Base-by-base conservation (phyloP, 1,284 basidiomycete species). In the Phlebopus sp. region DNA sequence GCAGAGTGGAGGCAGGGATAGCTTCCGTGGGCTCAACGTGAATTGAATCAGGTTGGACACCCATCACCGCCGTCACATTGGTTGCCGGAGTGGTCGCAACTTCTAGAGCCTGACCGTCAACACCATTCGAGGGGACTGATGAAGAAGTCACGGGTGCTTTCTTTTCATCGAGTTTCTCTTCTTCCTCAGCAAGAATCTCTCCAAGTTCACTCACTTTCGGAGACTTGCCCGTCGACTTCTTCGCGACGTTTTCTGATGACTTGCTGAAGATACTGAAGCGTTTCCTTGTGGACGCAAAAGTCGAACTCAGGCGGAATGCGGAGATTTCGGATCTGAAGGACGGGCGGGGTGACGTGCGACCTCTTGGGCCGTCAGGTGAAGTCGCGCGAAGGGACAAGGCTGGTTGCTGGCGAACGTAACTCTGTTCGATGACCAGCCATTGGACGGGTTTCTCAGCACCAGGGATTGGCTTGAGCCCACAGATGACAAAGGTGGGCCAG, bases 401-500 rank as follows among this genome's bases (percentile, higher is more conserved):
- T 19, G 45, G 39, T 18, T 52, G 47, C 39, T 59, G 59, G 38
- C 67, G 63, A 7, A 62, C 69, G 58, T 76, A 81, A 2, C 66
- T 66, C 50, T 85, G 82, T 60, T 88, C 85, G 29, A 88, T 69
- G 18, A 88, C 69, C 31, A 88, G 69, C 81, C 82, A 86, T 38
- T 73, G 68, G 34, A 85, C 50, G 1, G 66, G 59, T 13, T 50
- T 48, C 32, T 57, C 42, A 14, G 29, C 37, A n/a, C 34, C 45
- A 4, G 51, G 38, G 3, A 45, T 14, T 30, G 60, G 39, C 59
- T 79, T 84, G 37, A 89, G 73, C 59, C 82, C 81, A 60, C 82
- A 84, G 11, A 89, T 62, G 29, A 84, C 75, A 54, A 88, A 86
- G 4, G 72, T 66, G 6, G 85, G 85, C 84, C 82, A 87, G 29